Base-by-base conservation (phyloP, 306 rosid species). In the Prunus fruticosa region DNA sequence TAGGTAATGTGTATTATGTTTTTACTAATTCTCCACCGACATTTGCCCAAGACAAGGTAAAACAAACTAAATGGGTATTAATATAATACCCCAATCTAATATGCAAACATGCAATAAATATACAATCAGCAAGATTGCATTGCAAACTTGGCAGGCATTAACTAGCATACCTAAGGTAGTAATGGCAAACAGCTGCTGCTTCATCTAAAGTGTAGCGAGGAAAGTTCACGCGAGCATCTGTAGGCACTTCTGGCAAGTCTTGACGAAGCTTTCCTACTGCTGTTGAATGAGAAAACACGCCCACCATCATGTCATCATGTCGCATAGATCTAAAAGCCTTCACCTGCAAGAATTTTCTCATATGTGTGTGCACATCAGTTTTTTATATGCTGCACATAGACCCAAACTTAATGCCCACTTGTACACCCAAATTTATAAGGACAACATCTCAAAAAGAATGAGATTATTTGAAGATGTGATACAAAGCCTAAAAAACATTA, bases 201-300 rank as follows among this genome's bases (percentile, higher is more conserved):
- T 95, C 99, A 11, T 92, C 92, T 76, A 95, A 81, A 86, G 84
- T 84, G 86, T 92, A 95, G 64, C 99, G 96, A 51, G 91, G 92
- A 66, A 88, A 76, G 81, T 84, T 85, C 78, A 89, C 77, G 62
- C 96, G 97, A 45, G 97, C 92, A 83, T 88, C 87, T 53, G 14
- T 84, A 4, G 99, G 97, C 79, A 95, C 97, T 84, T 92, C 93
- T 1, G 99, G 99, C 81, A 95, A 88, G 80, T 92, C 91, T 84
- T 86, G 78, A 11, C 97, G 90, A 78, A 95, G 88, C 88, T 95
- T 95, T 76, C 99, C 99, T 68, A 95, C 96, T 2, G 97, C 97
- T 20, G 99, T 95, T 56, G 99, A 95, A 82, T 92, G 99, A 78
- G 97, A 92, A 83, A 95, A 92, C 14, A 96, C 99, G 47, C 99